Conservation (phyloP, 495 filamentous ascomycete species). For the Cercophora samala region DNA sequence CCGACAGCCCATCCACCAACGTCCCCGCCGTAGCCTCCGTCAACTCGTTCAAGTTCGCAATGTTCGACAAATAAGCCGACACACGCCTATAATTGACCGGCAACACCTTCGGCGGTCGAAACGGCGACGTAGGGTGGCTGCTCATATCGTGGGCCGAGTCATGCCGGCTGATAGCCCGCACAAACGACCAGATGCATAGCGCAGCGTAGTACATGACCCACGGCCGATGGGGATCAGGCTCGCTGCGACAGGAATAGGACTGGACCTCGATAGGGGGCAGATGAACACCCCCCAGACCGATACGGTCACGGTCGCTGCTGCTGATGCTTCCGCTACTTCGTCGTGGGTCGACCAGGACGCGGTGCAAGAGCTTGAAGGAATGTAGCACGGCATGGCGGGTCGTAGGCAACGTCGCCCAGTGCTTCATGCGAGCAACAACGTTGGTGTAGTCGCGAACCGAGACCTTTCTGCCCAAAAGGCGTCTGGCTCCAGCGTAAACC, state of each 20-base stretch:
- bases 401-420: slow-evolving; percentile 77
- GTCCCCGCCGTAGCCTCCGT: slow-evolving; percentile 31
- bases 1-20: slow-evolving; percentile 42
- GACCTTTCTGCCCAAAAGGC: slow-evolving; percentile 81
- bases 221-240: slow-evolving; percentile 84
- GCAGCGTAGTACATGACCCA: slow-evolving; percentile 96
- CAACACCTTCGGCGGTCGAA: slow-evolving; percentile 26
- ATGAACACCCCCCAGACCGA: slow-evolving; percentile 22
- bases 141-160: slow-evolving; percentile 27
- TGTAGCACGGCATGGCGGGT: slow-evolving; percentile 91
- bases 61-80: slow-evolving; percentile 41
- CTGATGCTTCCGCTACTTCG: slow-evolving; percentile 22
- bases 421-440: slow-evolving; percentile 75
- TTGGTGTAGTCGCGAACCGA: slow-evolving; percentile 73
- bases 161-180: slow-evolving; percentile 72
- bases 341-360: slow-evolving; percentile 63
- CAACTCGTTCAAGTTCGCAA: slow-evolving; percentile 39
- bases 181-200: slow-evolving; percentile 90
- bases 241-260: slow-evolving; percentile 75
- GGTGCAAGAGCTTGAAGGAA: slow-evolving; percentile 77
- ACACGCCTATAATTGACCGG: slow-evolving; percentile 34
- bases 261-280: slow-evolving; percentile 35
- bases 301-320: slow-evolving; percentile 33
- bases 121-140: slow-evolving; percentile 8
- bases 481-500: slow-evolving; percentile 81